Evolutionary conservation across 345 rosid species (phyloP).

Genomic region (thale cress (Arabidopsis thaliana)): DNA sequence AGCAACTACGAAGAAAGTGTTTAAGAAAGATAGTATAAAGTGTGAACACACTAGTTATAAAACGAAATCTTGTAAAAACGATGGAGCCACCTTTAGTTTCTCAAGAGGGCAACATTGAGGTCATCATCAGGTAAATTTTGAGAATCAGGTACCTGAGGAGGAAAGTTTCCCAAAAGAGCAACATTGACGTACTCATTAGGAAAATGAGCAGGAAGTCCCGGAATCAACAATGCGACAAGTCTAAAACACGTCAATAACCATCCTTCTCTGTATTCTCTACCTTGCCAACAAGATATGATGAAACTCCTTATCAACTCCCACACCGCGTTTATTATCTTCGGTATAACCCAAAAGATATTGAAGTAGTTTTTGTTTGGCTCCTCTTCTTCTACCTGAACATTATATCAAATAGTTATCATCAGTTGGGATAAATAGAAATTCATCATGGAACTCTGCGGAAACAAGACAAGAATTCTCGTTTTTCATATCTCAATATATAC

Average conservation of each 20-base stretch:
- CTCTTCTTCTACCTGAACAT: background rate
- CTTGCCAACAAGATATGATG: background rate
- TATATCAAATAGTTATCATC: too few relatives aligned
- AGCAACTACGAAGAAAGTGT: background rate
- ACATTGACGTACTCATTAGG: background rate
- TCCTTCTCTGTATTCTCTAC: background rate
- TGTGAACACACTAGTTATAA: too few relatives aligned
- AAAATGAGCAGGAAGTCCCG: background rate
- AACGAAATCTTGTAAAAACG: too few relatives aligned
- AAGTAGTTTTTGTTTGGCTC: background rate
- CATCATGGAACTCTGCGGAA: too few relatives aligned
- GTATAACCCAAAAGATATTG: background rate
- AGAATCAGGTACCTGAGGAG: background rate
- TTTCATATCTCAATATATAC: too few relatives aligned
- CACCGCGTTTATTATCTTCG: background rate
- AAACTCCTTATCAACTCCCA: background rate
- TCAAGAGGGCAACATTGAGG: background rate
- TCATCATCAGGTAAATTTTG: background rate
- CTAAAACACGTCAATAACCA: background rate
- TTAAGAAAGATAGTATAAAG: too few relatives aligned
- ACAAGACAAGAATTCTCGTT: too few relatives aligned
- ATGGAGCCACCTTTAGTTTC: background rate
- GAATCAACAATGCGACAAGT: background rate
- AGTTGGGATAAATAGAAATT: too few relatives aligned
- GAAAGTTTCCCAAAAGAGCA: background rate